phyloP scores from a whole-genome alignment of 2,329 filamentous ascomycete genomes.

The Aspergillus sp. region DNA sequence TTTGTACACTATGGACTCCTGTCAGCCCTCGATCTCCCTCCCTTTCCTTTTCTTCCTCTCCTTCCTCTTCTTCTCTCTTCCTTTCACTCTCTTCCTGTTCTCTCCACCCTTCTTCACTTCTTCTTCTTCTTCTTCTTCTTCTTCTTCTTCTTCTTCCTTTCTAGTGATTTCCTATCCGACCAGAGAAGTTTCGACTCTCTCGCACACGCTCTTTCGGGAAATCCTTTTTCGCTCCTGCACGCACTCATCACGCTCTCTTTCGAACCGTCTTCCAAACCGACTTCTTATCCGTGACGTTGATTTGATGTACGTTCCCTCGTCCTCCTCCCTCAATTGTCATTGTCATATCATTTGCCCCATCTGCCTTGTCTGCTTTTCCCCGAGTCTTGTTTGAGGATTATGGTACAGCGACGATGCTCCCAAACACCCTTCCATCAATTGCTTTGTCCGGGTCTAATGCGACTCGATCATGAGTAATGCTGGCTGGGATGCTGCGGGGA shows the following conservation, averaged over 20 bases:
- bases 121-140: slow-evolving; percentile 11
- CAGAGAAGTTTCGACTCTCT: slow-evolving; percentile 32
- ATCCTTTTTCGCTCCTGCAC: slow-evolving; percentile 12
- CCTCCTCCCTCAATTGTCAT: no score
- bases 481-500: no score
- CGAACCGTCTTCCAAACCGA: slow-evolving; percentile 17
- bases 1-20: slow-evolving; percentile 7
- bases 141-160: slow-evolving; percentile 10
- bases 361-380: background rate
- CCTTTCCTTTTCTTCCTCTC: slow-evolving; percentile 10
- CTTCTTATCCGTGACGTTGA: slow-evolving; percentile 20
- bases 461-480: no score
- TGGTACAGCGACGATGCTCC: no score
- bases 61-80: slow-evolving; percentile 13
- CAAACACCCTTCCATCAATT: no score
- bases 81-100: slow-evolving; percentile 15
- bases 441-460: no score
- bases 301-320: slow-evolving; percentile 11
- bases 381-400: background rate
- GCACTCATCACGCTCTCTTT: slow-evolving; percentile 10
- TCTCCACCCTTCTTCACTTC: slow-evolving; percentile 10
- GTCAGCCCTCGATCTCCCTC: slow-evolving; percentile 16
- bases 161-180: slow-evolving; percentile 33
- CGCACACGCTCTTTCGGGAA: slow-evolving; percentile 35
- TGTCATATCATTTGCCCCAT: background rate